These are phyloP conservation scores for Prunus mume DNA, from an alignment of 306 rosid genomes.

Conservation along the genomic window DNA sequence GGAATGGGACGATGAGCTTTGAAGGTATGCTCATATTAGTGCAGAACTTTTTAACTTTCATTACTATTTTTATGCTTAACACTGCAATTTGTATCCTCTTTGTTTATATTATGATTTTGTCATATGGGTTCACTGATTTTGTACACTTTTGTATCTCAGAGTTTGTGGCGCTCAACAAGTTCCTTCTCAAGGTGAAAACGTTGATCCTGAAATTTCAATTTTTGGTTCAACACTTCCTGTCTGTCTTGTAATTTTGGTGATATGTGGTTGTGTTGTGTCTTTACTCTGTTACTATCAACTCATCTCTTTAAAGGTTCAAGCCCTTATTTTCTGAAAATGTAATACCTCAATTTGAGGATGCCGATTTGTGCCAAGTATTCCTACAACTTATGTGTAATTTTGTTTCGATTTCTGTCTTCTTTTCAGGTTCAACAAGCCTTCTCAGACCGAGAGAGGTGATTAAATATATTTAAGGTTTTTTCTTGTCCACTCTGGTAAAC, in stretches of 20 bases:
- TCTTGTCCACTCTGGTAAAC: background rate
- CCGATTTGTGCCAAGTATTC: background rate
- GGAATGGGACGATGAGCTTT: constrained; percentile 89
- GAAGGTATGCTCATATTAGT: constrained; percentile 37
- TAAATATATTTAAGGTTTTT: background rate
- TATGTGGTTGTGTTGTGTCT: background rate
- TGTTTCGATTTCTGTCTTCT: constrained; percentile 10
- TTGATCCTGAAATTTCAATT: background rate
- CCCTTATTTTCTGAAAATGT: background rate
- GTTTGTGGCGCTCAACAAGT: constrained; percentile 83
- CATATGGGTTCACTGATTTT: constrained; percentile 5
- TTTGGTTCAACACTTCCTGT: background rate
- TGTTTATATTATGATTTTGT: background rate
- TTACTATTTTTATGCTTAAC: background rate
- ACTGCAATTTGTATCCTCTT: background rate
- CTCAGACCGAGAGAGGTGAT: constrained; percentile 74
- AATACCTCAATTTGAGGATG: background rate
- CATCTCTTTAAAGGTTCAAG: background rate
- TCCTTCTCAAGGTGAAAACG: constrained; percentile 64
- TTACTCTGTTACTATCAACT: background rate
- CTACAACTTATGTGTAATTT: background rate
- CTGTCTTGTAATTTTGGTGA: background rate
- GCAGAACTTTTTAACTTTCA: background rate
- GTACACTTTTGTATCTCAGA: constrained; percentile 35
- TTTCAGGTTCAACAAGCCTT: constrained; percentile 87